Evolutionary conservation across 768 basidiomycete species (phyloP).

Genomic region (Mycena vulgaris): DNA sequence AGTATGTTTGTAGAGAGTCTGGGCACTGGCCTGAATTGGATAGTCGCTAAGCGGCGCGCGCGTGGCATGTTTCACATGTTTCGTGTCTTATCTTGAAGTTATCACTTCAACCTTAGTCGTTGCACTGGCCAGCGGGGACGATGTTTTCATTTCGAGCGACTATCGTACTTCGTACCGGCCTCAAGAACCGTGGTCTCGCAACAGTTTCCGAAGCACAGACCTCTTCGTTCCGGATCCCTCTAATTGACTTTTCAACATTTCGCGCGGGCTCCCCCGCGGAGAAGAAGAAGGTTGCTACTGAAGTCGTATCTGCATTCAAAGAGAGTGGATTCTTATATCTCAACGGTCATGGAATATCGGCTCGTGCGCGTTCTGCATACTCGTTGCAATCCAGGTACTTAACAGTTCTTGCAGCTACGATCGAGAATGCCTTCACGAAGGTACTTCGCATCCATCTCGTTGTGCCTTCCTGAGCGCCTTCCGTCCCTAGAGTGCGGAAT

Average conservation of each 20-base stretch:
- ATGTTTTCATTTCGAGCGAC: constrained; percentile 49
- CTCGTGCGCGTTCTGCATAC: constrained; percentile 48
- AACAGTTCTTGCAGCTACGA: constrained; percentile 51
- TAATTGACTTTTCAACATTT: constrained; percentile 85
- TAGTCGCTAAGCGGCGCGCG: no score
- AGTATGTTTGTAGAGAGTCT: no score
- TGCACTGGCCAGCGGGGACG: no score
- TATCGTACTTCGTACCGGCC: constrained; percentile 39
- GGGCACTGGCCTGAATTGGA: not conserved
- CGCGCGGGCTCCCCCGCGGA: constrained; percentile 65
- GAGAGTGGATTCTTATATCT: constrained; percentile 88
- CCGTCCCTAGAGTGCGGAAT: constrained; percentile 75
- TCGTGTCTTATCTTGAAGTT: no score
- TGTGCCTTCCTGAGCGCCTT: constrained; percentile 14
- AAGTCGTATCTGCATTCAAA: constrained; percentile 85
- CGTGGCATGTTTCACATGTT: no score
- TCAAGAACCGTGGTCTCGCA: constrained; percentile 45
- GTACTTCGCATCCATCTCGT: constrained; percentile 49
- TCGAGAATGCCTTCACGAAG: constrained; percentile 77
- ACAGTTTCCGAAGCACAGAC: constrained; percentile 44
- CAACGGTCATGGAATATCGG: constrained; percentile 78
- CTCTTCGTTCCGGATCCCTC: constrained; percentile 73
- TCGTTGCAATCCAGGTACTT: not conserved
- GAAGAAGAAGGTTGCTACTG: constrained; percentile 73
- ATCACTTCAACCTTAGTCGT: no score